Evolutionary conservation across 169 alveolate genomes (phyloP).

Genomic region (Plasmodium gallinaceum): DNA sequence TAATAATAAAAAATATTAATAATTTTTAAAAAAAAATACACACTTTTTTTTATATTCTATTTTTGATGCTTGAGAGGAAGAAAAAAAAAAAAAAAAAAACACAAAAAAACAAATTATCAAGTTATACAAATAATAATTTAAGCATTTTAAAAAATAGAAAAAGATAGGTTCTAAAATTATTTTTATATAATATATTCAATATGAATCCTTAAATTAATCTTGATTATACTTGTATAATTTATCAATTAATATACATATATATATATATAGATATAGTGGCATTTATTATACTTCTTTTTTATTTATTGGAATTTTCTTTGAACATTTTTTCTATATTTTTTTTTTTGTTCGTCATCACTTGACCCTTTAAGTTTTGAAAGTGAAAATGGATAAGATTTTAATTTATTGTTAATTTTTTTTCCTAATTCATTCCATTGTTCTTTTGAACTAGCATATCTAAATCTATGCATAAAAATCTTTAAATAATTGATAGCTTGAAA

Average conservation of each 20-base stretch:
- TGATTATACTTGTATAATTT: no score
- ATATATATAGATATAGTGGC: background rate
- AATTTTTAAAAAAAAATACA: slow-evolving; percentile 5
- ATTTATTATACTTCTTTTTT: background rate
- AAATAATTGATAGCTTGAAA: slow-evolving; percentile 65
- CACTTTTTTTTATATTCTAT: background rate
- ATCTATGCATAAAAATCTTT: slow-evolving; percentile 50
- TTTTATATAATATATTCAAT: no score
- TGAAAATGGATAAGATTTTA: slow-evolving; percentile 54
- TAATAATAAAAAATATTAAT: slow-evolving; percentile 3
- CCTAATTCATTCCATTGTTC: slow-evolving; percentile 72
- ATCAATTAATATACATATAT: background rate
- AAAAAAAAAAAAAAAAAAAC: slow-evolving; percentile 7
- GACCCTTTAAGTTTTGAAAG: slow-evolving; percentile 58
- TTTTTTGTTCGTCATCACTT: slow-evolving; percentile 60
- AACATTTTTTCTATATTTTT: slow-evolving; percentile 4
- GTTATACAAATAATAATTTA: slow-evolving; percentile 3
- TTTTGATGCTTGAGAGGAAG: background rate
- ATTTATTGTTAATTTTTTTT: slow-evolving; percentile 39
- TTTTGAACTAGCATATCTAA: slow-evolving; percentile 61
- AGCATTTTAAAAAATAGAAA: no score
- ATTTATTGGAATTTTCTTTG: background rate
- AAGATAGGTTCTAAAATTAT: no score
- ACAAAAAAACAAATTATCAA: slow-evolving; percentile 15
- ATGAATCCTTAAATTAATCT: no score